Conservation (phyloP, 805 yeast species). For the Scheffersomyces ergatensis region DNA sequence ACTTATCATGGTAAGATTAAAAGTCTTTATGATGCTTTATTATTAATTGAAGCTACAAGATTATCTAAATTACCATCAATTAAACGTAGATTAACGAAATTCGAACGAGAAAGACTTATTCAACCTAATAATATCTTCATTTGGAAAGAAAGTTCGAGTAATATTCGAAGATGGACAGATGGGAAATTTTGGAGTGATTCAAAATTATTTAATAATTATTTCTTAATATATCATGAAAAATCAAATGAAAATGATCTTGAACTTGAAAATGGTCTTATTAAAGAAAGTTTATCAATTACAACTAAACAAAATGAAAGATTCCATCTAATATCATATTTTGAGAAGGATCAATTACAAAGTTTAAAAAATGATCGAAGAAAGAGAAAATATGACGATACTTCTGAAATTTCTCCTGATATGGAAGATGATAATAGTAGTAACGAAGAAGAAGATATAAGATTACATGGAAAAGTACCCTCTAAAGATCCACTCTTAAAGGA, state of each 20-base stretch:
- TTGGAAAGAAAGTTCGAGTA: conserved; percentile 67
- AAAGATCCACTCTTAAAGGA: conserved; percentile 14
- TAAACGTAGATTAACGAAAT: conserved; percentile 51
- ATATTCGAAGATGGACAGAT: conserved; percentile 74
- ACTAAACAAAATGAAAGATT: conserved; percentile 48
- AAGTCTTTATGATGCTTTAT: conserved; percentile 56
- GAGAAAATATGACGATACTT: neutral
- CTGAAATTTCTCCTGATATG: too few species aligned
- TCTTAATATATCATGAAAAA: conserved; percentile 20
- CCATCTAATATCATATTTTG: conserved; percentile 55
- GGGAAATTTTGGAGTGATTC: conserved; percentile 70
- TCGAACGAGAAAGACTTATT: conserved; percentile 50
- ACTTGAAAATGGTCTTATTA: conserved; percentile 45
- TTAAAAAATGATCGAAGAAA: neutral
- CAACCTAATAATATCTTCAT: conserved; percentile 58
- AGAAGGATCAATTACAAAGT: neutral
- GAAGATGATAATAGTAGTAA: neutral
- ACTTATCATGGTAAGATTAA: conserved; percentile 58
- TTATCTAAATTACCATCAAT: conserved; percentile 51
- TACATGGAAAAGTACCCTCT: conserved; percentile 13
- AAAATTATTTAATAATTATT: neutral
- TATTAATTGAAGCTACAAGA: conserved; percentile 61
- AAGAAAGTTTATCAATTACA: conserved; percentile 58
- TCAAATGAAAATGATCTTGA: conserved; percentile 56
- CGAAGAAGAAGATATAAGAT: neutral